These are phyloP conservation scores for Nicotiana tabacum DNA, from an alignment of 257 asterid species.

Conservation along the genomic window DNA sequence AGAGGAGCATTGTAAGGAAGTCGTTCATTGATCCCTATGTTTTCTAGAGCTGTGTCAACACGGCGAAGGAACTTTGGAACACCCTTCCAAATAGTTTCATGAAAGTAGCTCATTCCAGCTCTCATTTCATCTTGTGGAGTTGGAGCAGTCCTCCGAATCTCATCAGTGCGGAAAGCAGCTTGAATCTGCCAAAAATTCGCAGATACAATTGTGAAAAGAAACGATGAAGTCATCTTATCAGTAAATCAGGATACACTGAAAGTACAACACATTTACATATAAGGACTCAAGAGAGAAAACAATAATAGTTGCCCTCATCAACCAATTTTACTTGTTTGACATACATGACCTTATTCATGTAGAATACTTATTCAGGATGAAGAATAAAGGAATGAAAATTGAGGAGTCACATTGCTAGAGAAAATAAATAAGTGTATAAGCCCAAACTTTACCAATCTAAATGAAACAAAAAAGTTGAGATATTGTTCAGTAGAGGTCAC, in stretches of 20 bases:
- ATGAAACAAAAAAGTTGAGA: neutral
- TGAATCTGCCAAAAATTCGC: conserved; percentile 26
- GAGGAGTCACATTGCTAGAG: neutral
- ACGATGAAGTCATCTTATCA: neutral
- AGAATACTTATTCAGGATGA: neutral
- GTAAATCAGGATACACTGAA: neutral
- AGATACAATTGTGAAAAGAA: neutral
- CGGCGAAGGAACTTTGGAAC: conserved; percentile 49
- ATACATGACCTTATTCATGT: neutral
- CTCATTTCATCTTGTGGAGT: conserved; percentile 59
- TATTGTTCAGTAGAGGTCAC: neutral
- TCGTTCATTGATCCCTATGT: conserved; percentile 43
- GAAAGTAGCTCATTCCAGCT: conserved; percentile 58
- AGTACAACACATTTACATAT: neutral
- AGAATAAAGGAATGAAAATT: neutral
- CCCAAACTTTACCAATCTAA: neutral
- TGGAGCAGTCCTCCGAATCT: conserved; percentile 49
- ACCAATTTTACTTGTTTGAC: neutral
- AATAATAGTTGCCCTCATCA: neutral
- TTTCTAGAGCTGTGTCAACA: conserved; percentile 45
- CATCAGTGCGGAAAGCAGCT: conserved; percentile 56
- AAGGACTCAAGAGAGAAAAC: neutral
- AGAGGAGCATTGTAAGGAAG: conserved; percentile 53
- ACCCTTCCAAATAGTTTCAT: conserved; percentile 52
- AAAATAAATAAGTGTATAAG: neutral